Percentiles rank a stretch among this genome's conserved stretches.
phyloP scores from a whole-genome alignment of 345 rosid species.

The Trapa incisa region DNA sequence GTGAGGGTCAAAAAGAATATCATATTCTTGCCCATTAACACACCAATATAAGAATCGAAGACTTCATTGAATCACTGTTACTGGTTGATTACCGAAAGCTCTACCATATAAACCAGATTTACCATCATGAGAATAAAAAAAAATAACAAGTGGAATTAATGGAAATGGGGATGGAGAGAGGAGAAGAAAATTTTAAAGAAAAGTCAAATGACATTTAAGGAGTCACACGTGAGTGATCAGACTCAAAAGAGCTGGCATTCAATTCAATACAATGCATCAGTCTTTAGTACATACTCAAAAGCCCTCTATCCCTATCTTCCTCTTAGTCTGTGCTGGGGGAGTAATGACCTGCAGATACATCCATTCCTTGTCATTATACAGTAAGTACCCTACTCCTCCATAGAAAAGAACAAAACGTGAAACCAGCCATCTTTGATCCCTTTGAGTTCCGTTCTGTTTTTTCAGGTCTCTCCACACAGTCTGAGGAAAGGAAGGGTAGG shows the following conservation, averaged over 20 bases:
- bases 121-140: not conserved
- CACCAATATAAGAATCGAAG: too few species aligned
- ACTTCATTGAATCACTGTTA: too few species aligned
- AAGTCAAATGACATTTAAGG: constrained; percentile 24
- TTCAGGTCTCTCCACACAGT: not conserved
- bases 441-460: not conserved
- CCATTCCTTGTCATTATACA: not conserved
- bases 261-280: not conserved
- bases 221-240: constrained; percentile 52
- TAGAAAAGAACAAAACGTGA: not conserved
- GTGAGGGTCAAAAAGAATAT: too few species aligned
- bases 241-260: constrained; percentile 21
- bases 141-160: not conserved
- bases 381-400: not conserved
- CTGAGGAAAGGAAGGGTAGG: not conserved
- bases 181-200: constrained; percentile 16
- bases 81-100: too few species aligned
- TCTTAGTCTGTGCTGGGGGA: not conserved
- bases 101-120: too few species aligned
- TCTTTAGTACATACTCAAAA: not conserved
- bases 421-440: not conserved
- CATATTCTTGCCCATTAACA: too few species aligned
- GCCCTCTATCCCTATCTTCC: not conserved
- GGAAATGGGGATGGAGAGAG: not conserved
- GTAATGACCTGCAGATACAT: not conserved